Conservation (phyloP, 306 rosid genomes). For the Vicia villosa region DNA sequence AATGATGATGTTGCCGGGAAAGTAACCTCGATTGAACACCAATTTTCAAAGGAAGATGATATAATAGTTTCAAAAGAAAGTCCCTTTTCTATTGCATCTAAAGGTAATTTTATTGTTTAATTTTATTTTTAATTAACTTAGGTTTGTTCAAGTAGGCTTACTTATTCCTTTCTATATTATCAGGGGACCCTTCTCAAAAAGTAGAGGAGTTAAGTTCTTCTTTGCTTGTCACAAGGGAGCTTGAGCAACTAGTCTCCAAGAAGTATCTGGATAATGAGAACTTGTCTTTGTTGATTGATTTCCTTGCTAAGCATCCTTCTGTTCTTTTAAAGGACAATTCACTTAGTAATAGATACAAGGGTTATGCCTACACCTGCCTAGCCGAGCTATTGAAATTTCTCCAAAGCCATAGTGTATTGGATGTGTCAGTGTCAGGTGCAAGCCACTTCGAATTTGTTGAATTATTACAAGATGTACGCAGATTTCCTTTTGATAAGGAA, state of each 20-base stretch:
- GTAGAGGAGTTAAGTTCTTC: background rate
- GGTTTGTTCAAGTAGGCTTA: background rate
- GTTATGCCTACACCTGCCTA: background rate
- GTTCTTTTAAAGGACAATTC: background rate
- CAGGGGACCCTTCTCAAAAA: background rate
- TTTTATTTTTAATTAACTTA: background rate
- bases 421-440: background rate
- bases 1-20: background rate
- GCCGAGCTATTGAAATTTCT: constrained; percentile 17
- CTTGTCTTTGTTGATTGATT: background rate
- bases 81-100: background rate
- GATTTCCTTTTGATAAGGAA: background rate
- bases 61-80: background rate
- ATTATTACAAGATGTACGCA: constrained; percentile 5
- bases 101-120: background rate
- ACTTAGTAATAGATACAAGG: constrained; percentile 3
- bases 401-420: background rate
- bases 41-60: background rate
- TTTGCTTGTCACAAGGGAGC: background rate
- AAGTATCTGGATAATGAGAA: background rate
- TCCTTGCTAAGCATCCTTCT: constrained; percentile 6
- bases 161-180: background rate
- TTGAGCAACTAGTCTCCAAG: background rate
- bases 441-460: constrained; percentile 5
- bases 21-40: background rate